These are phyloP conservation scores for Plasmodium yoelii DNA, from an alignment of 169 alveolate species.

Conservation along the genomic window DNA sequence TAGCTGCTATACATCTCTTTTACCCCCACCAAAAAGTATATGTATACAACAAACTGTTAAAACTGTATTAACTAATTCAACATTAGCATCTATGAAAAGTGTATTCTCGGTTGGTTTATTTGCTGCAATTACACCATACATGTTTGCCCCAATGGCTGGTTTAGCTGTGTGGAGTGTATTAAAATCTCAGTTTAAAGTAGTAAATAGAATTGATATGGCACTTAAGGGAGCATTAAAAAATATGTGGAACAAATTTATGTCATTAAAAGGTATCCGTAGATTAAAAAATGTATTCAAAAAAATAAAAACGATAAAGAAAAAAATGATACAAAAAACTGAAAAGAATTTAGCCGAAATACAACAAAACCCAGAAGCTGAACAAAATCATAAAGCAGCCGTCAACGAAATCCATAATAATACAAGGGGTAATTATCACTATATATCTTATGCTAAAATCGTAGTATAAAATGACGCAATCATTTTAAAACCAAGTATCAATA, in stretches of 20 bases:
- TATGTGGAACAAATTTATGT: constrained; percentile 82
- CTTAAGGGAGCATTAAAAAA: constrained; percentile 76
- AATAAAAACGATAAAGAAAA: constrained; percentile 69
- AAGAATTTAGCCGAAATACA: constrained; percentile 50
- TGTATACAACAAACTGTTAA: constrained; percentile 78
- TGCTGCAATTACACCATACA: constrained; percentile 85
- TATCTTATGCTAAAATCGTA: constrained; percentile 49
- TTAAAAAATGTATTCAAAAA: constrained; percentile 79
- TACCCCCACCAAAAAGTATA: constrained; percentile 79
- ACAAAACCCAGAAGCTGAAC: constrained; percentile 31
- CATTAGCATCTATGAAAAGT: constrained; percentile 79
- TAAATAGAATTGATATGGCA: constrained; percentile 85
- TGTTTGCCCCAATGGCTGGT: constrained; percentile 86
- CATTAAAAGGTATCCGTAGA: constrained; percentile 75
- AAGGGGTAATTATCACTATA: constrained; percentile 38
- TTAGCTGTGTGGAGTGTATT: constrained; percentile 82
- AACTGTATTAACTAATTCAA: constrained; percentile 76
- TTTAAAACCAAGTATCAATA: neutral
- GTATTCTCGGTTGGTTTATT: constrained; percentile 84
- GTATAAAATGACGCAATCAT: neutral
- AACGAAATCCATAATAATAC: constrained; percentile 7
- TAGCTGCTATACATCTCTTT: constrained; percentile 79
- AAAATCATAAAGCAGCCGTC: constrained; percentile 41
- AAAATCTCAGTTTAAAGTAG: constrained; percentile 84
- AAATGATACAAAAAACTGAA: constrained; percentile 64